These are phyloP conservation scores for Coemansia sp. DNA, from an alignment of 192 early-diverging fungal species.

Conservation along the genomic window DNA sequence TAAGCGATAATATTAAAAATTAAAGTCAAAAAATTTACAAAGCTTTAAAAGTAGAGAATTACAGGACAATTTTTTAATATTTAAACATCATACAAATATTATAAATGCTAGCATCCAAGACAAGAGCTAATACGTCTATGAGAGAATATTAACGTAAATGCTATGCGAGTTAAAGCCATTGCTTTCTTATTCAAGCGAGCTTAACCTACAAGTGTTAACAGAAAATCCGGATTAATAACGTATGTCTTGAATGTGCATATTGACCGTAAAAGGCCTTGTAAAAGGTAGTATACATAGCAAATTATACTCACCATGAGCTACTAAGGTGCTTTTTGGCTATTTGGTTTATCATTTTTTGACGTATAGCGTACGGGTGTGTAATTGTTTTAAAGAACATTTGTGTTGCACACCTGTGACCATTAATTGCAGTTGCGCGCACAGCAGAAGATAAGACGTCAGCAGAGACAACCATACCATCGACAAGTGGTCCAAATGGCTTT, in stretches of 20 bases:
- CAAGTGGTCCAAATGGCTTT: constrained; percentile 83
- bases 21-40: not conserved
- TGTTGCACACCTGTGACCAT: constrained; percentile 56
- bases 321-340: constrained; percentile 37
- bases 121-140: not conserved
- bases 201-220: constrained; percentile 5
- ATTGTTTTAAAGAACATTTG: constrained; percentile 35
- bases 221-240: constrained; percentile 1
- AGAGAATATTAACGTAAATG: not conserved
- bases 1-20: not conserved
- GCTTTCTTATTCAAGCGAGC: constrained; percentile 7
- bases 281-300: no score
- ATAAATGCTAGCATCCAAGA: not conserved
- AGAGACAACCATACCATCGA: constrained; percentile 75
- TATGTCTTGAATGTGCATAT: not conserved
- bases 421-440: constrained; percentile 78
- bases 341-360: constrained; percentile 41
- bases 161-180: constrained; percentile 3
- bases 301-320: constrained; percentile 22
- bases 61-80: not conserved
- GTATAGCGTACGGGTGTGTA: constrained; percentile 38
- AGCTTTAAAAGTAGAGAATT: not conserved
- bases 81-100: not conserved
- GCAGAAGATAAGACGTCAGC: constrained; percentile 70
- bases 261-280: not conserved